Evolutionary conservation across 768 basidiomycete species (phyloP), one percentile per base, ranked within the genome.

Genomic region (Mycena vitilis): DNA sequence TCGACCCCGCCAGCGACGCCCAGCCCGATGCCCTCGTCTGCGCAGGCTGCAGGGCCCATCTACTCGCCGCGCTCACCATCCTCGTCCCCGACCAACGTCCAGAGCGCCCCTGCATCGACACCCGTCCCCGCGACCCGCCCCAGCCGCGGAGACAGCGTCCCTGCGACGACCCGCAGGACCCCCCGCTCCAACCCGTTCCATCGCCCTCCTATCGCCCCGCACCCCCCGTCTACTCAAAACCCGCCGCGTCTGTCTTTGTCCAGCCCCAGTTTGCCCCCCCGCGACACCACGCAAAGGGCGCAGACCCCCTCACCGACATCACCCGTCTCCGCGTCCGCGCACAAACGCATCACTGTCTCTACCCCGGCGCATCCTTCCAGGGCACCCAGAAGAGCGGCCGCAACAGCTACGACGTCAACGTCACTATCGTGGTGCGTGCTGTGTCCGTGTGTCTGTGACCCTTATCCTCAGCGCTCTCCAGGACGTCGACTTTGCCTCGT

Each of bases 361-460:
- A 96, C 79, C 92, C 96, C 37, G 97, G 97, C 4, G 92, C 95
- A 47, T 85, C 87, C 18, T 99, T 96, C 78, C 85, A 89, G 67
- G 97, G 97, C 4, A 95, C 94, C 0, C 97, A 99, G 81, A 95
- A 95, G 82, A 94, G 92, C 70, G 97, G 96, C 4, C 87, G 95
- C 73, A 96, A 93, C 77, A 93, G 92, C 75, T 98, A 98, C 83
- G 95, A 97, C 70, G 97, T 98, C 48, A 92, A 89, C 74, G 95
- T 99, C 64, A 92, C 91, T 64, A 93, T 99, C 61, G 89, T 95
- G 78, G 95, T 97, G 79, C 76, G 95, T 89, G 34, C 54, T 53
- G 60, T 40, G 60, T 57, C 64, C 65, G 65, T 55, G 36, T 68
- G 64, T 65, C 18, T 20, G 9, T 36, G 55, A 34, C 56, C 54